phyloP scores from a whole-genome alignment of 352 stramenopile genomes.

The Albugo candida region DNA sequence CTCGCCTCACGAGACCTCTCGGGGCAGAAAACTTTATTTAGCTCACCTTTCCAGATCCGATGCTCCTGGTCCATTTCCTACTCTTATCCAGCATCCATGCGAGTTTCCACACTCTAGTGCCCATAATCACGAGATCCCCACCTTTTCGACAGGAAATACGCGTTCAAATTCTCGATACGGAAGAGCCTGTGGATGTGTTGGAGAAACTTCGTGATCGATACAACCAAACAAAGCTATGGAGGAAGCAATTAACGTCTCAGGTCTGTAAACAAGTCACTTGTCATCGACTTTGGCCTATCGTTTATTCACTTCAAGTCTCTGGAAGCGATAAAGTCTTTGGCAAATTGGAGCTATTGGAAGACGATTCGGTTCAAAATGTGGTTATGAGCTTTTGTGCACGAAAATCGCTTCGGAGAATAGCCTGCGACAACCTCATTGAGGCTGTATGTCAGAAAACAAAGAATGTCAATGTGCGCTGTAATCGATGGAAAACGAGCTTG shows the following conservation, averaged over 20 bases:
- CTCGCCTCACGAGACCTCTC: too few species aligned
- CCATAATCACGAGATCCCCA: too few species aligned
- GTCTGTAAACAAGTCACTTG: conserved; percentile 24
- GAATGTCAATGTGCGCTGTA: conserved; percentile 13
- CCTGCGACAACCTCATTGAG: conserved; percentile 16
- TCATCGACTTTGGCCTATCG: conserved; percentile 14
- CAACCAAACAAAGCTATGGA: conserved; percentile 15
- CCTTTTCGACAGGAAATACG: too few species aligned
- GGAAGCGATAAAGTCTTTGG: conserved; percentile 14
- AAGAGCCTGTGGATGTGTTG: conserved; percentile 34
- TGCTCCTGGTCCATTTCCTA: too few species aligned
- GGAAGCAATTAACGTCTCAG: conserved; percentile 18
- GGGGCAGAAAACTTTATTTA: too few species aligned
- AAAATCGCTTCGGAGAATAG: conserved; percentile 13
- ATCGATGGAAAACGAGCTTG: conserved; percentile 20
- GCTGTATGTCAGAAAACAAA: conserved; percentile 18
- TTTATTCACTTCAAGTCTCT: conserved; percentile 25
- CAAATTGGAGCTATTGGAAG: conserved; percentile 27
- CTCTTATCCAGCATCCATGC: too few species aligned
- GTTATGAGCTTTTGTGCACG: conserved; percentile 20
- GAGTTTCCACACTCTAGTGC: too few species aligned
- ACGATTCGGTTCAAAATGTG: conserved; percentile 24
- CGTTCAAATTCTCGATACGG: conserved; percentile 14
- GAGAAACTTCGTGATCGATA: conserved; percentile 24
- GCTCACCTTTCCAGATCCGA: too few species aligned